phyloP scores from a whole-genome alignment of 805 yeast genomes.

The Saccharomycopsis amapae region DNA sequence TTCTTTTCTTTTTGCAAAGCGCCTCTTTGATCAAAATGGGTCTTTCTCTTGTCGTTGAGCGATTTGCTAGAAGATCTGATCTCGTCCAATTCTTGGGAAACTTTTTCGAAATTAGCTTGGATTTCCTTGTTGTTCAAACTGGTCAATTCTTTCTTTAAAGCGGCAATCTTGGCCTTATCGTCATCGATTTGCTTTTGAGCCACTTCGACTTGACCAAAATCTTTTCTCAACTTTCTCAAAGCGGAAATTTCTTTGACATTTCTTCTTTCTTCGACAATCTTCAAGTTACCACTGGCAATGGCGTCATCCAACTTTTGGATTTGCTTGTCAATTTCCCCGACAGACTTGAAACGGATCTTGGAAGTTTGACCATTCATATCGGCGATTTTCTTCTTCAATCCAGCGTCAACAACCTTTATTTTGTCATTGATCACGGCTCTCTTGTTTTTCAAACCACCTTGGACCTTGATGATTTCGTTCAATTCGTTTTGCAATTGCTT shows the following conservation, averaged over 20 bases:
- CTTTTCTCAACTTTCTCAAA: conserved; percentile 74
- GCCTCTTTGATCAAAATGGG: conserved; percentile 56
- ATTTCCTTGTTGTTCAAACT: conserved; percentile 53
- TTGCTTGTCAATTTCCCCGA: conserved; percentile 63
- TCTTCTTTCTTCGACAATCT: conserved; percentile 87
- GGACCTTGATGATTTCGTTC: conserved; percentile 38
- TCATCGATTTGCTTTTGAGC: conserved; percentile 73
- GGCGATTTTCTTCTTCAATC: conserved; percentile 63
- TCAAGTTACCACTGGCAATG: conserved; percentile 71
- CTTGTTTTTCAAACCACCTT: conserved; percentile 40
- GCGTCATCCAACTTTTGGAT: conserved; percentile 59
- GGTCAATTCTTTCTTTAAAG: conserved; percentile 60
- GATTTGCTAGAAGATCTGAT: conserved; percentile 54
- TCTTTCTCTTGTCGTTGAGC: conserved; percentile 58
- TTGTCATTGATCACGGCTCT: conserved; percentile 49
- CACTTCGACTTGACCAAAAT: conserved; percentile 64
- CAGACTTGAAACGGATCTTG: conserved; percentile 56
- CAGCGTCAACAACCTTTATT: conserved; percentile 61
- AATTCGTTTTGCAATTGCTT: conserved; percentile 47
- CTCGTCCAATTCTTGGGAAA: conserved; percentile 63
- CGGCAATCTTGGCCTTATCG: conserved; percentile 69
- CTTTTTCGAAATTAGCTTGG: conserved; percentile 58
- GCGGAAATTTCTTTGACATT: conserved; percentile 77
- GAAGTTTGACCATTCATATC: conserved; percentile 70
- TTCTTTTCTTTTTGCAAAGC: conserved; percentile 63